Conservation (phyloP, 2,329 filamentous ascomycete genomes). For the Colletotrichum salicis region DNA sequence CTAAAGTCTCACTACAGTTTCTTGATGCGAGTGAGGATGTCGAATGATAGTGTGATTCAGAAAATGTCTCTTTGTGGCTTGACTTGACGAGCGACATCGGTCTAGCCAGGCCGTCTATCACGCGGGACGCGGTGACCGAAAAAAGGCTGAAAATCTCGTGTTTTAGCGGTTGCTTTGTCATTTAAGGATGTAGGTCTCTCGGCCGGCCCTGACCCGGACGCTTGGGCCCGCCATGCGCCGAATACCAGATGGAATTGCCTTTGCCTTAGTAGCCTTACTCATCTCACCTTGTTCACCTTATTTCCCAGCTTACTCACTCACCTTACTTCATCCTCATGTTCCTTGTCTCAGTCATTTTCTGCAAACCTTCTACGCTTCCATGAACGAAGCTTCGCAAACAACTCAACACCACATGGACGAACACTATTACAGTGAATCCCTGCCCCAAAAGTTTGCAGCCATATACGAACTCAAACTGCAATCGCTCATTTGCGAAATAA, state of each 20-base stretch:
- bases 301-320: neutral
- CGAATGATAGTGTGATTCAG: neutral
- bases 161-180: conserved; percentile 26
- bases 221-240: conserved; percentile 23
- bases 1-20: too few relatives aligned
- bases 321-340: neutral
- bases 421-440: neutral
- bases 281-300: neutral
- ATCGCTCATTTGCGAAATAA: neutral
- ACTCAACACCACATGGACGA: neutral
- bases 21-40: neutral
- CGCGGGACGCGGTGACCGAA: neutral
- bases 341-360: neutral
- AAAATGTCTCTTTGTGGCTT: neutral
- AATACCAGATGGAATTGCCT: conserved; percentile 26
- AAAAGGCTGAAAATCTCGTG: conserved; percentile 16
- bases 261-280: neutral
- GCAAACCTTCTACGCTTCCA: neutral
- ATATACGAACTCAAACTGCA: neutral
- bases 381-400: too few relatives aligned
- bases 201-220: conserved; percentile 15
- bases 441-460: neutral
- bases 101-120: conserved; percentile 15
- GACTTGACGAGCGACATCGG: conserved; percentile 20
- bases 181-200: conserved; percentile 25